Percentiles rank a stretch among this genome's conserved stretches.
Evolutionary conservation across 495 filamentous ascomycete species (phyloP).

Genomic region (Trichoderma erinaceum): DNA sequence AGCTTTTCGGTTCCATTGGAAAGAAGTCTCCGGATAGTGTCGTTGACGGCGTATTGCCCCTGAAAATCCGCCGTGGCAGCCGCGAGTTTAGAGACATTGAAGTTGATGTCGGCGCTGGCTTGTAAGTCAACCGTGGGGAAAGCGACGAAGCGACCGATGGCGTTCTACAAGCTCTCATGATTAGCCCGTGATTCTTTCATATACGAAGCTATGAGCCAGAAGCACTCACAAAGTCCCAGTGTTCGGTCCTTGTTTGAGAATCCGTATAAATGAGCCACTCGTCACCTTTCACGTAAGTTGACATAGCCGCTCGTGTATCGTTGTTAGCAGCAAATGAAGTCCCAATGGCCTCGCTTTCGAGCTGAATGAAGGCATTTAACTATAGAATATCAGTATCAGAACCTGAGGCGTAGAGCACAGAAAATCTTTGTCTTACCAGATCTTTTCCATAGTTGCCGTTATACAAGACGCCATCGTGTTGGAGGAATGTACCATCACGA

Average conservation of each 20-base stretch:
- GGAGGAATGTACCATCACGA: not conserved
- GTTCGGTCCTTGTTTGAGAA: not conserved
- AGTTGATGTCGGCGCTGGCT: not conserved
- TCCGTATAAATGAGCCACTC: slow-evolving; percentile 3
- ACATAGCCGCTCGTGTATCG: slow-evolving; percentile 1
- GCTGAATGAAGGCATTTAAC: slow-evolving; percentile 4
- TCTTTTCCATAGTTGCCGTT: not conserved
- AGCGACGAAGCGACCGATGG: not conserved
- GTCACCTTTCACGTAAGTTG: not conserved
- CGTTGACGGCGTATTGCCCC: not conserved
- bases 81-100: not conserved
- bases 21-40: not conserved
- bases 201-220: not conserved
- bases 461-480: not conserved
- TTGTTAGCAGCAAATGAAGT: not conserved
- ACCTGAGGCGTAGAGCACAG: not conserved
- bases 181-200: not conserved
- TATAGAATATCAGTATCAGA: not conserved
- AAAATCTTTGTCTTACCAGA: not conserved
- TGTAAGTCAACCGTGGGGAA: slow-evolving; percentile 1
- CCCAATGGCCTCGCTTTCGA: not conserved
- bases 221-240: slow-evolving; percentile 2
- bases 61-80: not conserved
- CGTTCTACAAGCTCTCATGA: not conserved
- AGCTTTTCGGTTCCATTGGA: slow-evolving; percentile 4